Conservation (phyloP, 2,329 filamentous ascomycete species). For the Cadophora sp. region DNA sequence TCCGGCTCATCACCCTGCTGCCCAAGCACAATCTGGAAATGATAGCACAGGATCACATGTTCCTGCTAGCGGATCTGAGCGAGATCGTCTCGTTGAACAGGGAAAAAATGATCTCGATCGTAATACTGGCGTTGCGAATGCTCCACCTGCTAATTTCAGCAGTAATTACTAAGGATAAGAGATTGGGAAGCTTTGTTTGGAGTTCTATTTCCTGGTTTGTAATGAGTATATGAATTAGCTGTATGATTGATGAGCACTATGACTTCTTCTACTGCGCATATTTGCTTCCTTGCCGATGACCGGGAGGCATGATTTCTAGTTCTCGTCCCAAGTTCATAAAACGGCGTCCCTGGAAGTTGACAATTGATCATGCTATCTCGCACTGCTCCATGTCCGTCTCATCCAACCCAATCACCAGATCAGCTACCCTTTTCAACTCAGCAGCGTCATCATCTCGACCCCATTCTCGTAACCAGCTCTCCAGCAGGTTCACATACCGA, state of each 20-base stretch:
- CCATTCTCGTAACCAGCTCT: background rate
- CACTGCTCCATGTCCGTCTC: background rate
- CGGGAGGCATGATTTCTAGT: background rate
- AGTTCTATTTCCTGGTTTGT: background rate
- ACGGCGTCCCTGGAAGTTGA: no score
- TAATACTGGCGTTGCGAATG: slow-evolving; percentile 29
- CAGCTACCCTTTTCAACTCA: background rate
- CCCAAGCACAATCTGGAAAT: slow-evolving; percentile 18
- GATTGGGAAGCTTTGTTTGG: background rate
- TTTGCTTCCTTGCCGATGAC: background rate
- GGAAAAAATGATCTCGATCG: slow-evolving; percentile 20
- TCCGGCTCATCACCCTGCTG: slow-evolving; percentile 36
- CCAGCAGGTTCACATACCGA: background rate
- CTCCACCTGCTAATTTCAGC: background rate
- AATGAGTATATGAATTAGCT: background rate
- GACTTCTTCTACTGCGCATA: background rate
- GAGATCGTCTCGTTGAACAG: slow-evolving; percentile 16
- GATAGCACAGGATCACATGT: slow-evolving; percentile 5
- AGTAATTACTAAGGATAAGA: background rate
- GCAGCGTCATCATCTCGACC: background rate
- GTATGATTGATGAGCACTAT: background rate
- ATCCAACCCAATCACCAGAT: background rate
- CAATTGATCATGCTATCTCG: no score
- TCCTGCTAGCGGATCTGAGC: slow-evolving; percentile 19
- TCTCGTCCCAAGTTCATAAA: no score